Base-by-base conservation (phyloP, 768 basidiomycete genomes). In the Mycena belliarum region DNA sequence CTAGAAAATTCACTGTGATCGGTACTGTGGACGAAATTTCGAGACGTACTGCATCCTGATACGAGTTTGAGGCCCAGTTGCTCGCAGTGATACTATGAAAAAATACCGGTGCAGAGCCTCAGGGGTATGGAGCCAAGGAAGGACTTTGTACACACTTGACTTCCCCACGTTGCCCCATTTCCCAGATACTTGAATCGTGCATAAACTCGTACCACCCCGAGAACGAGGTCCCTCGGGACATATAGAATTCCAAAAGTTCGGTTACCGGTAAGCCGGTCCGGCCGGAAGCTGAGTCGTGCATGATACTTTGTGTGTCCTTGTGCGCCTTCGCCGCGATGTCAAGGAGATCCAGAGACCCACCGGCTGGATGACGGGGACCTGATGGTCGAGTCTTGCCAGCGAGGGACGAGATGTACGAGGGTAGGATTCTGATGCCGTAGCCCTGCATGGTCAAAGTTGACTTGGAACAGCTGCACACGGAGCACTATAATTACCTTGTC, bases 371-470 rank as follows among this genome's bases (percentile, higher is more conserved):
- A 6, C 29, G 29, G 29, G 29, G 6, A 6, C 12, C 29, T 6
- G 12, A 6, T 32, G 29, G 29, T 32, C 29, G 15, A 14, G 33
- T 18, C 26, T 8, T 45, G 21, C 29, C 26, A 4, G 25, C 16
- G 32, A 58, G 49, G 10, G 57, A 47, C 5, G 50, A 41, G 21
- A 58, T 20, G 18, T 58, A 59, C 18, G 51, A 48, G 7, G 51
- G 58, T 16, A 54, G 47, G 15, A 59, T 37, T 11, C 58, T 37
- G 33, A 53, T 59, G 2, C 58, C 52, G 28, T 59, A 54, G 41
- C 57, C 57, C 56, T 59, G 25, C 11, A 38, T 16, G 6, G 9
- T 7, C 7, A 11, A 15, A 38, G 10, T 3, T 47, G 9, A 41
- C 29, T 32, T 32, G 29, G 12, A 32, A 32, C 7, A 6, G 29